These are phyloP conservation scores for Phycomyces blakesleeanus DNA, from an alignment of 192 early-diverging fungal genomes.

Conservation along the genomic window DNA sequence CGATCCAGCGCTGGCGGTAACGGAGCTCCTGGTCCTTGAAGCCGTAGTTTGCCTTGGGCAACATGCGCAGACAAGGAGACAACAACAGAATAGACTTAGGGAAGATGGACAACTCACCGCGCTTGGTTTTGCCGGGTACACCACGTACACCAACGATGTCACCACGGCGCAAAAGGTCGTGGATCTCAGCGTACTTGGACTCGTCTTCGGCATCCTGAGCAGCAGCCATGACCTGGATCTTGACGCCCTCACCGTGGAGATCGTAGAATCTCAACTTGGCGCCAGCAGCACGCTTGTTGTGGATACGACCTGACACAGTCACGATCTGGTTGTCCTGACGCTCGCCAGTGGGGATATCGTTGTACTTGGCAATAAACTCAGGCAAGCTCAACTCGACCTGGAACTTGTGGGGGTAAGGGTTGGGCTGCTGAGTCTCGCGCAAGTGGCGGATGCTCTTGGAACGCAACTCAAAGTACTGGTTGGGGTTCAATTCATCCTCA, in stretches of 20 bases:
- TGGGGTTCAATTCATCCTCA: constrained; percentile 83
- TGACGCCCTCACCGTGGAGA: constrained; percentile 86
- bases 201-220: constrained; percentile 58
- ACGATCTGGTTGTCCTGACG: constrained; percentile 63
- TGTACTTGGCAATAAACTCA: constrained; percentile 85
- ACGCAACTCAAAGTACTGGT: constrained; percentile 98
- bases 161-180: constrained; percentile 84
- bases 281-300: constrained; percentile 92
- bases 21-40: constrained; percentile 97
- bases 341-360: constrained; percentile 64
- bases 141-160: constrained; percentile 95
- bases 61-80: constrained; percentile 91
- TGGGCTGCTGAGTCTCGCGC: constrained; percentile 75
- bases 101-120: constrained; percentile 94
- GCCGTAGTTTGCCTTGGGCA: constrained; percentile 93
- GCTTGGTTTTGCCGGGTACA: constrained; percentile 87
- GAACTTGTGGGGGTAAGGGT: constrained; percentile 99
- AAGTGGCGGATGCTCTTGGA: constrained; percentile 79
- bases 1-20: constrained; percentile 97
- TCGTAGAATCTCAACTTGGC: constrained; percentile 95
- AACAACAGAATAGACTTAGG: constrained; percentile 84
- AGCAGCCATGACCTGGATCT: constrained; percentile 92
- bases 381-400: constrained; percentile 80
- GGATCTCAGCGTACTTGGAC: constrained; percentile 68
- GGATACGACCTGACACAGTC: constrained; percentile 86